Evolutionary conservation across 78 protist genomes (phyloP).

Genomic region (Protostelium mycophagum): DNA sequence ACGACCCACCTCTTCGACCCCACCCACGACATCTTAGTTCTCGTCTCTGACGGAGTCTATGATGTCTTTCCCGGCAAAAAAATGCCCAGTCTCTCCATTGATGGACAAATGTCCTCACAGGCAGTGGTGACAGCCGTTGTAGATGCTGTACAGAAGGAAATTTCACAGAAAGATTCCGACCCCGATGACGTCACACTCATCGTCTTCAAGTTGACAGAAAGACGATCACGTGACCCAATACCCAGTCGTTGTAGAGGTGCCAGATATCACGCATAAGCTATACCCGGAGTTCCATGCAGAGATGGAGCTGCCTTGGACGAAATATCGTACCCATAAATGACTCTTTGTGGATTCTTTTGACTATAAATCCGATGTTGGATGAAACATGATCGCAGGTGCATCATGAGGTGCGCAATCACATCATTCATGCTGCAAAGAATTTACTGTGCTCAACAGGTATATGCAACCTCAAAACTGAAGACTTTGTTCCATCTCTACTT

Average conservation of each 20-base stretch:
- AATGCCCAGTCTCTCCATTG: background rate
- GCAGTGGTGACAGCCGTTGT: background rate
- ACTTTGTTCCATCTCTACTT: too few relatives aligned
- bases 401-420: too few relatives aligned
- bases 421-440: too few relatives aligned
- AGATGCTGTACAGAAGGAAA: background rate
- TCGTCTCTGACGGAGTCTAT: background rate
- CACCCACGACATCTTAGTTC: background rate
- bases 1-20: background rate
- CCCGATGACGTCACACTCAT: background rate
- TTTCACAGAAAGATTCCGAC: background rate
- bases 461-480: too few relatives aligned
- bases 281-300: background rate
- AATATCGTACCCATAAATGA: background rate
- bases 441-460: too few relatives aligned
- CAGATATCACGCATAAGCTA: background rate
- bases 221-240: background rate
- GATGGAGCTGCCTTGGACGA: background rate
- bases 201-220: background rate
- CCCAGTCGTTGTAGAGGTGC: background rate
- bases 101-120: background rate
- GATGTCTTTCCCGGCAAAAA: background rate
- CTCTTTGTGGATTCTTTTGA: too few relatives aligned
- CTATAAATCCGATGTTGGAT: too few relatives aligned
- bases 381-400: too few relatives aligned